A percentile compares a stretch with the other conserved stretches of the same genome.
These are phyloP conservation scores for Candida nemodendra DNA, from an alignment of 805 yeast species.

Conservation along the genomic window DNA sequence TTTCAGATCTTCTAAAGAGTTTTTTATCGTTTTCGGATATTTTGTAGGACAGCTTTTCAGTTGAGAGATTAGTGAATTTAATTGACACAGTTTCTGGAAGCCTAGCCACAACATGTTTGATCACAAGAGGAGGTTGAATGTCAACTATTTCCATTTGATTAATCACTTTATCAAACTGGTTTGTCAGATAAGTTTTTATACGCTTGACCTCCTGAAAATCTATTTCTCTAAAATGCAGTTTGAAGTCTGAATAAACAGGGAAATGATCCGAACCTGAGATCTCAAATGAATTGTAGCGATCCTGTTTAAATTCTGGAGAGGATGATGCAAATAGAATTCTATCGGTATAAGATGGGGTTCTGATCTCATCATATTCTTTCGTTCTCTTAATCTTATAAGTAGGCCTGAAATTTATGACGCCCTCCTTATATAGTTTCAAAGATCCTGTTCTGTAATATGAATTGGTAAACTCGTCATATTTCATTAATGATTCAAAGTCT, in stretches of 20 bases:
- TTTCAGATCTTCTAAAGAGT: constrained; percentile 18
- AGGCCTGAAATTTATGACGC: constrained; percentile 48
- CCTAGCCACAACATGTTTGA: constrained; percentile 38
- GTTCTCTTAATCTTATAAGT: constrained; percentile 45
- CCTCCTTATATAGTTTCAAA: constrained; percentile 47
- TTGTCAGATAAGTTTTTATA: constrained; percentile 37
- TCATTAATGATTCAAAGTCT: constrained; percentile 36
- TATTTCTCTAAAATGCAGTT: constrained; percentile 33
- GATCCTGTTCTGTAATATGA: constrained; percentile 36
- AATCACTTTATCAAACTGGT: constrained; percentile 24
- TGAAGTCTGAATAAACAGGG: constrained; percentile 47
- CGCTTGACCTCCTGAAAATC: constrained; percentile 36
- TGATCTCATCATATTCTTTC: constrained; percentile 30
- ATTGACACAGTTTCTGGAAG: constrained; percentile 31
- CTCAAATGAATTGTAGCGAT: constrained; percentile 22
- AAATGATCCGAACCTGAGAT: constrained; percentile 49
- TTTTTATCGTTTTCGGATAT: constrained; percentile 33
- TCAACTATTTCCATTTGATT: constrained; percentile 37
- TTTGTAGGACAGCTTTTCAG: constrained; percentile 38
- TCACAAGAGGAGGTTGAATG: constrained; percentile 43
- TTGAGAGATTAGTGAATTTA: constrained; percentile 36
- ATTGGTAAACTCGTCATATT: constrained; percentile 42
- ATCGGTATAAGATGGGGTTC: constrained; percentile 62
- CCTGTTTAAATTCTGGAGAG: constrained; percentile 14
- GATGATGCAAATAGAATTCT: constrained; percentile 46